Evolutionary conservation across 2,329 filamentous ascomycete genomes (phyloP).

Genomic region (Trichoderma guizhouense): DNA sequence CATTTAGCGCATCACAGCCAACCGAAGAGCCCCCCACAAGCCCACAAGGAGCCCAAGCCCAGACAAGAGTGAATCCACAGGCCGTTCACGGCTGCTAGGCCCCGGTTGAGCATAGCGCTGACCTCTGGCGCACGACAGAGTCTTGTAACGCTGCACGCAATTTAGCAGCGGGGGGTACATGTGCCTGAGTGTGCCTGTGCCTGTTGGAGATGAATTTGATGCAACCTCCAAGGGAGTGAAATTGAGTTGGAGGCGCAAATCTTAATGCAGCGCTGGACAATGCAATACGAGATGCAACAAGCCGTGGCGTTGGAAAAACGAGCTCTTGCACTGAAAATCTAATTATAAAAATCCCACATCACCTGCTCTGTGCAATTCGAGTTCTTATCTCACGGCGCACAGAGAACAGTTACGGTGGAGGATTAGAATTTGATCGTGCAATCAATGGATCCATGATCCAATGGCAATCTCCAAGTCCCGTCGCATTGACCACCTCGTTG

Average conservation of each 20-base stretch:
- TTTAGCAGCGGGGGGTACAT: not conserved
- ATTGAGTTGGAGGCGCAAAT: not conserved
- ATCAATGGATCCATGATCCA: not conserved
- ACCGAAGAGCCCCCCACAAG: not conserved
- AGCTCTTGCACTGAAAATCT: not conserved
- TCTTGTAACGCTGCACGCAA: not conserved
- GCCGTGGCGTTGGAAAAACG: not conserved
- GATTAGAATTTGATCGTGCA: not conserved
- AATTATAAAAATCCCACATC: not conserved
- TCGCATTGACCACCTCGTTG: not conserved
- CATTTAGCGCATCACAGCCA: conserved; percentile 13
- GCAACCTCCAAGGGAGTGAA: not conserved
- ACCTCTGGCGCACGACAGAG: not conserved
- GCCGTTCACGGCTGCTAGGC: conserved; percentile 11
- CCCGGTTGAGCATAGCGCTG: conserved; percentile 14
- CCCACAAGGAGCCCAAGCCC: not conserved
- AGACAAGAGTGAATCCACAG: conserved; percentile 7
- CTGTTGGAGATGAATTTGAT: not conserved
- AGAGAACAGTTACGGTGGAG: not conserved
- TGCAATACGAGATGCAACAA: not conserved
- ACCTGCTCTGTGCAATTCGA: not conserved
- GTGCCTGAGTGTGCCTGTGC: not conserved
- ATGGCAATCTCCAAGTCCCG: not conserved
- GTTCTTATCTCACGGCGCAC: not conserved
- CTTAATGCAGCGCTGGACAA: not conserved